Percentiles rank a stretch among this genome's conserved stretches.
Conservation (phyloP, 768 basidiomycete genomes). For the Tephrocybe sp. region DNA sequence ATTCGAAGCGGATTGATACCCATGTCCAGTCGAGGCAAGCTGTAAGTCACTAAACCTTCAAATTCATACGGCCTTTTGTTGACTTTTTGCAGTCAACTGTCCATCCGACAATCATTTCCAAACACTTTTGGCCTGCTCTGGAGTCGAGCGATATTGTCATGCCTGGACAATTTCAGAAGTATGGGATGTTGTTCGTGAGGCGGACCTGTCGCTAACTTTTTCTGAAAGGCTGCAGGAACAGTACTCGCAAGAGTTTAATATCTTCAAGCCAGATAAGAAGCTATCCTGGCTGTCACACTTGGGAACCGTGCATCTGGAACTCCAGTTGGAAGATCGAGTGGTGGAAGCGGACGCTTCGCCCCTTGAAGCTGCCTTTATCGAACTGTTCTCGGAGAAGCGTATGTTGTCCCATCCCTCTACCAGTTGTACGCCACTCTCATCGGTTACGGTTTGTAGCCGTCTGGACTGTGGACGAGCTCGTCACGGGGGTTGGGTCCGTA, state of each 20-base stretch:
- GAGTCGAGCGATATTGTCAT: slow-evolving; percentile 71
- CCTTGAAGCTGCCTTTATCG: slow-evolving; percentile 88
- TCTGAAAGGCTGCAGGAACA: slow-evolving; percentile 60
- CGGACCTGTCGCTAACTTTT: slow-evolving; percentile 3
- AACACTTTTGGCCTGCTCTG: slow-evolving; percentile 92
- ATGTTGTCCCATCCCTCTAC: neutral
- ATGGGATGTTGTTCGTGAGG: slow-evolving; percentile 19
- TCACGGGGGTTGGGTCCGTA: slow-evolving; percentile 57
- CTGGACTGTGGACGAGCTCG: slow-evolving; percentile 73
- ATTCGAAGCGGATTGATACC: slow-evolving; percentile 87
- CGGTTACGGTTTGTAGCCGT: slow-evolving; percentile 39
- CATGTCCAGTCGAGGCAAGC: slow-evolving; percentile 74
- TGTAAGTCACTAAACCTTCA: slow-evolving; percentile 43
- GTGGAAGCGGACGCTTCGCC: slow-evolving; percentile 77
- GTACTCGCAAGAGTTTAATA: slow-evolving; percentile 75
- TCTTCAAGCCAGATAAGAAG: slow-evolving; percentile 90
- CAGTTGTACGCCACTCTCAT: neutral
- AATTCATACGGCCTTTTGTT: neutral
- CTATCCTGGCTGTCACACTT: slow-evolving; percentile 89
- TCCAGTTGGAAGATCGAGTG: slow-evolving; percentile 80
- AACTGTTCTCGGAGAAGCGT: slow-evolving; percentile 78
- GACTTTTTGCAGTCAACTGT: slow-evolving; percentile 52
- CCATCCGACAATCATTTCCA: slow-evolving; percentile 89
- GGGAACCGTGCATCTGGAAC: slow-evolving; percentile 76
- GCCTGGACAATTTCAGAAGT: slow-evolving; percentile 86